Base-by-base conservation (phyloP, 2,329 filamentous ascomycete genomes). In the Alternaria atra region DNA sequence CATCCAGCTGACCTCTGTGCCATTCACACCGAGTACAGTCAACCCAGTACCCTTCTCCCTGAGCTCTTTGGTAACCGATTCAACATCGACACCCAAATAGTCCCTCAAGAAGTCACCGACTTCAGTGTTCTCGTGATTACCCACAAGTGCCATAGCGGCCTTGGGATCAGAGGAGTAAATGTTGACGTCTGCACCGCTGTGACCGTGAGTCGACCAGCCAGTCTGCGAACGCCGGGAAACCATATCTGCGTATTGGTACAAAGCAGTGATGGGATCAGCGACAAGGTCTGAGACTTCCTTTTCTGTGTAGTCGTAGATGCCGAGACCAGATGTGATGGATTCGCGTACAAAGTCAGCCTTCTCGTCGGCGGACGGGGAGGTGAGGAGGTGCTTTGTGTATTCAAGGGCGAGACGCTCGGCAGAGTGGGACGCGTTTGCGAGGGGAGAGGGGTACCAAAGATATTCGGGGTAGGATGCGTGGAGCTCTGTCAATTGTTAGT, bases 91-190 rank as follows among this genome's bases (percentile, higher is more conserved):
- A 50, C 87, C 86, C 0, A 99, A 85, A 73, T 95, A 99, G 8
- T 88, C 82, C 7, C 88, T 83, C 59, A 99, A 80, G 77, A 97
- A 99, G 44, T 86, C 83, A 34, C 95, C 95, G 1, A 99, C 86
- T 27, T 98, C 93, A 0, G 90, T 98, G 76, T 99, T 99, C 83
- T 99, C 95, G 55, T 96, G 90, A 77, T 98, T 98, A 7, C 94
- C 94, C 3, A 87, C 82, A 6, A 97, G 84, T 13, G 85, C 83
- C 43, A 86, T 84, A 0, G 89, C 87, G 30, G 83, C 81, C 37
- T 86, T 84, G 0, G 87, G 84, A 4, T 91, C 89, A 0, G 91
- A 94, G 53, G 91, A 90, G 81, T 98, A 99, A 68, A 99, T 92
- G 79, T 99, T 99, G 50, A 99, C 95, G 76, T 99, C 95, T 7